Percentiles rank a stretch among this genome's conserved stretches.
Evolutionary conservation across 139 green algal species (phyloP).

Genomic region (Chlorella sp.): DNA sequence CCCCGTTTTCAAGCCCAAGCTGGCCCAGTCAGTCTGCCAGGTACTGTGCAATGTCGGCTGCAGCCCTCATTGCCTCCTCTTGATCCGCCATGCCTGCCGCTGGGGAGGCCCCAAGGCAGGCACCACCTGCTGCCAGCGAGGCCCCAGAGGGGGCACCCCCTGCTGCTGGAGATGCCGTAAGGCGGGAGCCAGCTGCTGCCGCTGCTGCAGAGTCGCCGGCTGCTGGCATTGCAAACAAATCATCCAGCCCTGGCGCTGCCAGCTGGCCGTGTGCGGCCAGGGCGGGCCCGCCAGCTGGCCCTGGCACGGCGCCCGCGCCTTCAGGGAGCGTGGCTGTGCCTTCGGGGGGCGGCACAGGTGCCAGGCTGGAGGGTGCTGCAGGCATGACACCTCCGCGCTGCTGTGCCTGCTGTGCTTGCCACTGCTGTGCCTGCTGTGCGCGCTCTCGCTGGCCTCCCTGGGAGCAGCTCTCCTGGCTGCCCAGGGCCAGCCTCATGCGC

Average conservation of each 20-base stretch:
- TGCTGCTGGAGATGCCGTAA: neutral
- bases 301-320: too few species aligned
- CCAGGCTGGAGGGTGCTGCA: too few species aligned
- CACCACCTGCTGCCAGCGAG: neutral
- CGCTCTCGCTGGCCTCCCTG: neutral
- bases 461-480: constrained; percentile 34
- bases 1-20: too few species aligned
- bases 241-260: neutral
- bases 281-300: neutral
- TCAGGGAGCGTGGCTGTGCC: too few species aligned
- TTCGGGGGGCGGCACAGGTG: too few species aligned
- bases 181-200: neutral
- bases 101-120: neutral
- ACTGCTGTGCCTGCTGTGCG: too few species aligned
- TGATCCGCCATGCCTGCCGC: neutral
- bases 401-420: neutral
- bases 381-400: neutral
- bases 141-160: neutral
- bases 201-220: neutral
- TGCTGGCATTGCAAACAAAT: neutral
- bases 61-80: neutral
- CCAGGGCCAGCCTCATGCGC: neutral
- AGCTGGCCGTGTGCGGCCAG: neutral
- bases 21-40: neutral
- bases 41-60: neutral